These are phyloP conservation scores for Rhynchospora pubera DNA, from an alignment of 176 grass and related monocot genomes.

Conservation along the genomic window DNA sequence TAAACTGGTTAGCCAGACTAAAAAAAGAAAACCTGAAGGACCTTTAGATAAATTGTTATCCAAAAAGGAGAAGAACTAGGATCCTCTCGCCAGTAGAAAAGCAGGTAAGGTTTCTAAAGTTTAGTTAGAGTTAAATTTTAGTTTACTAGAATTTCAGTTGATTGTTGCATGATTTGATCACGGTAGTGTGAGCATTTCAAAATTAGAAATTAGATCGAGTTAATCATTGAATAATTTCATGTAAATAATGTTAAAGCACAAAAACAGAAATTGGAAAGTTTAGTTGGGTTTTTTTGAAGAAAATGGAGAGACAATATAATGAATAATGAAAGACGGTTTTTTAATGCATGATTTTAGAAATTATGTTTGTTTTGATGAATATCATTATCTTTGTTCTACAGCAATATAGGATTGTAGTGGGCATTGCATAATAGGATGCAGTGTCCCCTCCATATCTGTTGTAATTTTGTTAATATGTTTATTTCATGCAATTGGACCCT, in stretches of 20 bases:
- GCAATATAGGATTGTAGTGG: neutral
- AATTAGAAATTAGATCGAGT: neutral
- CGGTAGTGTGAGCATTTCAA: neutral
- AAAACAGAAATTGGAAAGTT: neutral
- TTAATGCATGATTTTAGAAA: neutral
- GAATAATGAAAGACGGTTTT: too few relatives aligned
- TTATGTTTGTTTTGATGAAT: neutral
- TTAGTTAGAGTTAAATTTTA: conserved; percentile 1
- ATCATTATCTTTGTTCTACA: neutral
- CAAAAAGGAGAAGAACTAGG: conserved; percentile 19
- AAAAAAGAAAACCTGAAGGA: conserved; percentile 56
- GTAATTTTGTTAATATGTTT: neutral
- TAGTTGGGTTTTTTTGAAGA: too few relatives aligned
- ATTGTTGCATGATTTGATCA: neutral
- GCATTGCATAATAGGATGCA: neutral
- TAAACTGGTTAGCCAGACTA: conserved; percentile 37
- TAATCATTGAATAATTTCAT: neutral
- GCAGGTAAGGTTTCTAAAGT: neutral
- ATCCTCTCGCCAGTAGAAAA: neutral
- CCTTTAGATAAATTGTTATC: conserved; percentile 16
- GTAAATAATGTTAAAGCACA: neutral
- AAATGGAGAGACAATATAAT: too few relatives aligned
- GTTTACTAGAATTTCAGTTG: neutral
- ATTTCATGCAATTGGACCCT: too few relatives aligned
- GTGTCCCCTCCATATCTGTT: neutral